Percentiles rank a stretch among this genome's conserved stretches.
Evolutionary conservation across 768 basidiomycete species (phyloP).

Genomic region (Coprinopsis strossmayeri): DNA sequence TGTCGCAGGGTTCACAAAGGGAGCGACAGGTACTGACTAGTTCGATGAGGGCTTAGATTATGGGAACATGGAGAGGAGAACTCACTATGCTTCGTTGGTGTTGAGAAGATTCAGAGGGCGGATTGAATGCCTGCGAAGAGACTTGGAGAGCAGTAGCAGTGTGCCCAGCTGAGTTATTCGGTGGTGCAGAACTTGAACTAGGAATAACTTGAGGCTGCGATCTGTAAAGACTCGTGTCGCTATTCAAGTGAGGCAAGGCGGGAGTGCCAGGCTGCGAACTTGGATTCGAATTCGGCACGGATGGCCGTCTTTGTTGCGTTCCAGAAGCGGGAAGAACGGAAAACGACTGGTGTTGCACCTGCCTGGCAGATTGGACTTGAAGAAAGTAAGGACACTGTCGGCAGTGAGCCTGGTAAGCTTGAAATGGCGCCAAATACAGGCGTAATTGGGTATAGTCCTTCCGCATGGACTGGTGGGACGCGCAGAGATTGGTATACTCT

Average conservation of each 20-base stretch:
- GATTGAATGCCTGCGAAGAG: not conserved
- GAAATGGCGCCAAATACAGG: too few species aligned
- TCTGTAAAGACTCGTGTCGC: not conserved
- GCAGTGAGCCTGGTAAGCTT: not conserved
- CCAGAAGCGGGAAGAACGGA: not conserved
- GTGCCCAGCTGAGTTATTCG: slow-evolving; percentile 1
- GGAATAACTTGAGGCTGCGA: not conserved
- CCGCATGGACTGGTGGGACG: too few species aligned
- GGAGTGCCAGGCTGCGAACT: not conserved
- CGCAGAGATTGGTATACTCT: slow-evolving; percentile 5
- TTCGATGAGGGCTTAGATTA: not conserved
- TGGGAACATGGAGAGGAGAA: not conserved
- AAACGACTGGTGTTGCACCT: not conserved
- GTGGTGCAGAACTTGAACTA: not conserved
- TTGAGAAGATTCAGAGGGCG: not conserved
- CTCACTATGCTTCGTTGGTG: not conserved
- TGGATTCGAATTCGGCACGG: not conserved
- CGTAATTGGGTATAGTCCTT: too few species aligned
- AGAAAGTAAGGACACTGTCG: not conserved
- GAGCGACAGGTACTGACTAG: not conserved
- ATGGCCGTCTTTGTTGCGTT: not conserved
- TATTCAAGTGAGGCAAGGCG: not conserved
- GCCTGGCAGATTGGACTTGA: not conserved
- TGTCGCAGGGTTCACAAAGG: too few species aligned
- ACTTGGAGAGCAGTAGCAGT: not conserved